These are phyloP conservation scores for Cicer pinnatifidum DNA, from an alignment of 306 rosid species.

Conservation along the genomic window DNA sequence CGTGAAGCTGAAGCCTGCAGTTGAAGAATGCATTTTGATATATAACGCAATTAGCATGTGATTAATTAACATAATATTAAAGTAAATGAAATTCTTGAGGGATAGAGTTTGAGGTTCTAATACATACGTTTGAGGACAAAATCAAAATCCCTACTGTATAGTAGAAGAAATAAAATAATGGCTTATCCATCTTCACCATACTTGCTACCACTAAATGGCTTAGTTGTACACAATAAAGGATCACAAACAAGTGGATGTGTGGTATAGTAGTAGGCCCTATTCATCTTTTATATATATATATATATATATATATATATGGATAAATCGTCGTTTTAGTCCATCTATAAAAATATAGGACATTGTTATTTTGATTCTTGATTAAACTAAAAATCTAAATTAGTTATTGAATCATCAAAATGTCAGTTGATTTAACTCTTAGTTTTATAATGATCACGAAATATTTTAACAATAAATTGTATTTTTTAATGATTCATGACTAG, in stretches of 20 bases:
- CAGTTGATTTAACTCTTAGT: too few relatives aligned
- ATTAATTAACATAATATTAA: conserved; percentile 32
- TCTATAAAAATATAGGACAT: too few relatives aligned
- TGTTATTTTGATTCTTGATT: too few relatives aligned
- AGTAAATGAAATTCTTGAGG: background rate
- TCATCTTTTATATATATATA: background rate
- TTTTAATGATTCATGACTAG: too few relatives aligned
- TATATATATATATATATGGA: too few relatives aligned
- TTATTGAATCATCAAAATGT: too few relatives aligned
- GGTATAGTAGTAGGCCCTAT: conserved; percentile 46
- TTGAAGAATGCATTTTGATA: conserved; percentile 34
- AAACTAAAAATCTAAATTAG: too few relatives aligned
- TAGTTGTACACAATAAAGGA: conserved; percentile 42
- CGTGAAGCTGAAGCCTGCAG: background rate
- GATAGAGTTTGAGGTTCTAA: conserved; percentile 39
- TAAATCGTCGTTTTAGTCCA: too few relatives aligned
- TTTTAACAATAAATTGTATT: too few relatives aligned
- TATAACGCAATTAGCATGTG: conserved; percentile 18
- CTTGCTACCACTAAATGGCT: conserved; percentile 38
- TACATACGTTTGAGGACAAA: conserved; percentile 48
- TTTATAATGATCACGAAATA: too few relatives aligned
- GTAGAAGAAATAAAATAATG: conserved; percentile 29
- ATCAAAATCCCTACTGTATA: background rate
- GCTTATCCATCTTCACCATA: conserved; percentile 43
- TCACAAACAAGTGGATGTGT: conserved; percentile 46